phyloP scores from a whole-genome alignment of 148 eudicot genomes.

The Amaranthus cruentus region DNA sequence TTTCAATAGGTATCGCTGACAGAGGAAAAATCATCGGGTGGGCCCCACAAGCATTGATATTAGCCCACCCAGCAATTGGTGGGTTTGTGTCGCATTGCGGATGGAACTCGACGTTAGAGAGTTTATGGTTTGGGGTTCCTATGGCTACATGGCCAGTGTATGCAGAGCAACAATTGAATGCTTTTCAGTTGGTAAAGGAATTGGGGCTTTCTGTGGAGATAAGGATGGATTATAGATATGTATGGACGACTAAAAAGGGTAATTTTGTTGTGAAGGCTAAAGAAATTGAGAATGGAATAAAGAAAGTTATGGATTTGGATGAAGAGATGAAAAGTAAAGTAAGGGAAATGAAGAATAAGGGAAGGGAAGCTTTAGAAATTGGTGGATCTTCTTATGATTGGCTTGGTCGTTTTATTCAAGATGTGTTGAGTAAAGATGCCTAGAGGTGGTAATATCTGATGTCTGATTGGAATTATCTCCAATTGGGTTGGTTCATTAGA shows the following conservation, averaged over 20 bases:
- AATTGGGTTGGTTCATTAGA: no score
- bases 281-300: slow-evolving; percentile 28
- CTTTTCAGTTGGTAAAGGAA: slow-evolving; percentile 25
- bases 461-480: no score
- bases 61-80: slow-evolving; percentile 21
- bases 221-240: slow-evolving; percentile 19
- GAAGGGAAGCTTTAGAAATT: slow-evolving; percentile 22
- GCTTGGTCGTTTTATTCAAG: slow-evolving; percentile 24
- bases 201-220: slow-evolving; percentile 24
- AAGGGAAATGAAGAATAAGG: slow-evolving; percentile 13
- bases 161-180: slow-evolving; percentile 29
- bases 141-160: slow-evolving; percentile 26
- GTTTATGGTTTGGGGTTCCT: slow-evolving; percentile 28
- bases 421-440: slow-evolving; percentile 2
- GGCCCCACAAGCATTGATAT: slow-evolving; percentile 26
- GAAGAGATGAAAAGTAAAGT: slow-evolving; percentile 10
- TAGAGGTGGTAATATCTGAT: no score
- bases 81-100: slow-evolving; percentile 35
- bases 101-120: slow-evolving; percentile 24
- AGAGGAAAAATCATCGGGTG: slow-evolving; percentile 34
- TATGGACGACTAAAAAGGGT: neutral
- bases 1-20: neutral
- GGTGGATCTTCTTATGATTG: slow-evolving; percentile 31
- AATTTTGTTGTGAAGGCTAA: slow-evolving; percentile 12
- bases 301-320: slow-evolving; percentile 17